Evolutionary conservation across 768 basidiomycete genomes (phyloP).

Genomic region (Mycena alexandri): DNA sequence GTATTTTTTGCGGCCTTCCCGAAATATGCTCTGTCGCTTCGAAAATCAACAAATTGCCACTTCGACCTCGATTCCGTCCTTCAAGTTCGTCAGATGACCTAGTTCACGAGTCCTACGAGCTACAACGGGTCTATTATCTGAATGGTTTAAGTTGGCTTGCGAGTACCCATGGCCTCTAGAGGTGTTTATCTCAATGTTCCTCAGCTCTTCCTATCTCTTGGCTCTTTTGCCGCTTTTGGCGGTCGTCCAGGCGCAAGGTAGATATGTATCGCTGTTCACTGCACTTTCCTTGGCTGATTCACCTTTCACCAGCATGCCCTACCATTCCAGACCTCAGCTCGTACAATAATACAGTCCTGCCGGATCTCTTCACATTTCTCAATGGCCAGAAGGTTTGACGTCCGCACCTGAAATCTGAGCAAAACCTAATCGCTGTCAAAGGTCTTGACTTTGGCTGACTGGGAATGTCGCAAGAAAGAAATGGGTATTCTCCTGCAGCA

Average conservation of each 20-base stretch:
- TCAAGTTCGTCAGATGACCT: constrained; percentile 15
- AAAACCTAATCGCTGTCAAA: background rate
- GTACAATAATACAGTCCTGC: constrained; percentile 42
- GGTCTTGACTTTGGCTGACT: constrained; percentile 50
- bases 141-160: no score
- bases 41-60: background rate
- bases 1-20: no score
- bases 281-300: background rate
- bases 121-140: no score
- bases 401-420: no score
- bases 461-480: constrained; percentile 55
- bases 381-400: constrained; percentile 45
- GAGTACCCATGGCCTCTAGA: no score
- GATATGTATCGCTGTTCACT: background rate
- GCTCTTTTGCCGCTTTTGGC: constrained; percentile 13
- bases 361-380: constrained; percentile 55
- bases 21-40: no score
- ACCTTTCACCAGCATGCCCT: constrained; percentile 21
- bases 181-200: constrained; percentile 4
- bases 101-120: background rate
- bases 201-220: background rate
- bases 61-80: background rate
- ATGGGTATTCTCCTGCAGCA: constrained; percentile 51
- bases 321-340: constrained; percentile 29
- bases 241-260: constrained; percentile 6